Evolutionary conservation across 345 rosid genomes (phyloP).

Genomic region (Capsella bursapastoris): DNA sequence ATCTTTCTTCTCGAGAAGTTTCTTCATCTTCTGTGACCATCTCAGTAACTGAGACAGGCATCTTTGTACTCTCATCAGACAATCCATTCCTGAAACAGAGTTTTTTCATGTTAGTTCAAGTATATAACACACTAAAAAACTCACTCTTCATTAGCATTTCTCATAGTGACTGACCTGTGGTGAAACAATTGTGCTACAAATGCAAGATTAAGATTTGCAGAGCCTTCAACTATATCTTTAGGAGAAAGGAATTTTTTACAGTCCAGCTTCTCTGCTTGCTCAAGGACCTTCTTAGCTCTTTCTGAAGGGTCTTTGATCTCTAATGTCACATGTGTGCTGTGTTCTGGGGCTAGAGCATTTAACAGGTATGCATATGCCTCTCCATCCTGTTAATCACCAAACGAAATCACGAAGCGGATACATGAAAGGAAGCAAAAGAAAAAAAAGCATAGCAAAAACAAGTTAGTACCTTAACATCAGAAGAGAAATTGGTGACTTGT

Average conservation of each 20-base stretch:
- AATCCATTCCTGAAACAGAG: constrained; percentile 70
- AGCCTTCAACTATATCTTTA: constrained; percentile 87
- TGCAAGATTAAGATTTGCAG: constrained; percentile 93
- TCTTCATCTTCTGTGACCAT: constrained; percentile 86
- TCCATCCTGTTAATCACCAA: constrained; percentile 79
- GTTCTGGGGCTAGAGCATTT: constrained; percentile 78
- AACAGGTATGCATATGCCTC: constrained; percentile 86
- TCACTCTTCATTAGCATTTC: constrained; percentile 18
- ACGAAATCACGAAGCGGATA: no score
- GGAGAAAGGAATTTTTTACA: constrained; percentile 77
- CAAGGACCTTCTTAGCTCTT: constrained; percentile 75
- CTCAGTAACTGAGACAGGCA: constrained; percentile 56
- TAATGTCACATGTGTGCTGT: constrained; percentile 50
- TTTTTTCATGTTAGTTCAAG: neutral
- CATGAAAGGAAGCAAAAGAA: no score
- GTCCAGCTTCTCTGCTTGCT: constrained; percentile 83
- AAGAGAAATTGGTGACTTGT: constrained; percentile 80
- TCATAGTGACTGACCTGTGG: constrained; percentile 57
- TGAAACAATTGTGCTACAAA: constrained; percentile 91
- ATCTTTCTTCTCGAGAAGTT: constrained; percentile 86
- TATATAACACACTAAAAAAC: neutral
- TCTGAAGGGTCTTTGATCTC: constrained; percentile 59
- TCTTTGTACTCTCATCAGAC: constrained; percentile 55
- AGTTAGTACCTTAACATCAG: constrained; percentile 83
- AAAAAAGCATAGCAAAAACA: no score